These are phyloP conservation scores for Penicillium coffeae DNA, from an alignment of 495 filamentous ascomycete genomes.

Conservation along the genomic window DNA sequence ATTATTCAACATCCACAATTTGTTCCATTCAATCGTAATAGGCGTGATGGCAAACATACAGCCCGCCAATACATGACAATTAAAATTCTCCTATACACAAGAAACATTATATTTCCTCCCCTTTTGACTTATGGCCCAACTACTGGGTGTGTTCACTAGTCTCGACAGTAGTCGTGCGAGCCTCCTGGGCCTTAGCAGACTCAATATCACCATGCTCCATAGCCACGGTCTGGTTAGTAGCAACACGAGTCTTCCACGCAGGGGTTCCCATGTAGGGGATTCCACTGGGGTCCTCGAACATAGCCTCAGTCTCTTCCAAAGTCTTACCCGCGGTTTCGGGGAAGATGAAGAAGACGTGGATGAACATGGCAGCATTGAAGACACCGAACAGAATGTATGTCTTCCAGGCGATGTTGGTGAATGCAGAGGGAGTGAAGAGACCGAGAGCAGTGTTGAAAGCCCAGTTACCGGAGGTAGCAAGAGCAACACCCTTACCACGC, in stretches of 20 bases:
- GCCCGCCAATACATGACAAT: not conserved
- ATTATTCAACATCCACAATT: not conserved
- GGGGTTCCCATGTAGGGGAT: constrained; percentile 61
- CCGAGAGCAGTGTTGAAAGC: constrained; percentile 72
- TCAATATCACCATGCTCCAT: constrained; percentile 20
- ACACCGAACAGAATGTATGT: constrained; percentile 72
- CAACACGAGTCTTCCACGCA: constrained; percentile 59
- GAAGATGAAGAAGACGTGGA: constrained; percentile 73
- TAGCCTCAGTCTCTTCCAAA: constrained; percentile 66
- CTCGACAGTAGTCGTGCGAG: not conserved
- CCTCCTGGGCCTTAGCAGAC: not conserved
- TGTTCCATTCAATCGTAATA: not conserved
- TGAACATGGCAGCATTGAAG: constrained; percentile 62
- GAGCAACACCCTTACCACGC: constrained; percentile 55
- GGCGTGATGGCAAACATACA: not conserved
- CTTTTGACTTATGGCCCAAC: not conserved
- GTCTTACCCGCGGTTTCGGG: constrained; percentile 76
- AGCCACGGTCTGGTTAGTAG: constrained; percentile 20
- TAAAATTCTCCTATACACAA: not conserved
- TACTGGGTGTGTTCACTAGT: not conserved
- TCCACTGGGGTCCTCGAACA: constrained; percentile 61
- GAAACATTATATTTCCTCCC: not conserved
- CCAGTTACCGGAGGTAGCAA: constrained; percentile 64
- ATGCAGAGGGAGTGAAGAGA: constrained; percentile 67
- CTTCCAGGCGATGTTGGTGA: constrained; percentile 66